Evolutionary conservation across 441 rosid genomes (phyloP).

Genomic region (Pelargonium cotyledonis): DNA sequence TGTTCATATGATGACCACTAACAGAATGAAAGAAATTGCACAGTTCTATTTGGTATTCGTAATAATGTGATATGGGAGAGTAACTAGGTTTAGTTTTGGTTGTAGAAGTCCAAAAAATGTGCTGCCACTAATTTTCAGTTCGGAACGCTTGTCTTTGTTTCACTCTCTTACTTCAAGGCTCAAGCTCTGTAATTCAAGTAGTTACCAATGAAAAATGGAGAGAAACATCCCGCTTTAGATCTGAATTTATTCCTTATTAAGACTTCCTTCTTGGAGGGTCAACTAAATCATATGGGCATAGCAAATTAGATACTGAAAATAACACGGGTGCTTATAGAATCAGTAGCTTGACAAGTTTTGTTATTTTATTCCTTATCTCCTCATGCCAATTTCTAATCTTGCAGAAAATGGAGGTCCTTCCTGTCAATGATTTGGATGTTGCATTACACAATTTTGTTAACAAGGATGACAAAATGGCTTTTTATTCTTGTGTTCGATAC

Average conservation of each 20-base stretch:
- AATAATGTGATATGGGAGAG: not conserved
- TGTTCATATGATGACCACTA: not conserved
- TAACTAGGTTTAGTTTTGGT: not conserved
- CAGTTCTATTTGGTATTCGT: not conserved
- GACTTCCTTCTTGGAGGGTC: not conserved
- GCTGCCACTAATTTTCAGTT: not conserved
- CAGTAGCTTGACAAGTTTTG: conserved; percentile 5
- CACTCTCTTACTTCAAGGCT: not conserved
- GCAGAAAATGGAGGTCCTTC: conserved; percentile 99
- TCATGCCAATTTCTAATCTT: conserved; percentile 20
- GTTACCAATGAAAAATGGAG: not conserved
- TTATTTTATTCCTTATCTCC: conserved; percentile 11
- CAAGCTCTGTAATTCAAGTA: not conserved
- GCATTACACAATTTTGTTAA: conserved; percentile 86
- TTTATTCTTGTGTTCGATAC: conserved; percentile 73
- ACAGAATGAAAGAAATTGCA: not conserved
- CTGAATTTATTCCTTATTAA: not conserved
- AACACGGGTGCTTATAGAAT: conserved; percentile 7
- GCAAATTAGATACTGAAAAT: conserved; percentile 4
- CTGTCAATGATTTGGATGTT: conserved; percentile 85
- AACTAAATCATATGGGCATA: conserved; percentile 7
- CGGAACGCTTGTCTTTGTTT: too few species aligned
- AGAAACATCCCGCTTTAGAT: not conserved
- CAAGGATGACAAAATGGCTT: conserved; percentile 94
- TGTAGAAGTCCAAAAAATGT: not conserved